A percentile compares a stretch with the other conserved stretches of the same genome.
Conservation (phyloP, 768 basidiomycete species). For the Termitomyces sp. region DNA sequence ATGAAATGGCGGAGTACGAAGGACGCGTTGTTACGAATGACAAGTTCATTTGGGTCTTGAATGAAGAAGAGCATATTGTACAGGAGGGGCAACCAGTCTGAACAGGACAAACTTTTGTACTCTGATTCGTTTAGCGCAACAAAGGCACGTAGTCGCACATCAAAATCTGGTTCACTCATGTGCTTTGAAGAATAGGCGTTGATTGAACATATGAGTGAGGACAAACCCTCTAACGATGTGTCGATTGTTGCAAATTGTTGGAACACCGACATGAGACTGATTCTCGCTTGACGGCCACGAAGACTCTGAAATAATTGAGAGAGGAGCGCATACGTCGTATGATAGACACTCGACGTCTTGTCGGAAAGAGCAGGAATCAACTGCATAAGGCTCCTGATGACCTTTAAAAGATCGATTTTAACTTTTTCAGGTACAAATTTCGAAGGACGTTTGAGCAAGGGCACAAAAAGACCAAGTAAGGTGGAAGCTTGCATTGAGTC, state of each 20-base stretch:
- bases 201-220: slow-evolving; percentile 55
- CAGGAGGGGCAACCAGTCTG: slow-evolving; percentile 77
- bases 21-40: slow-evolving; percentile 78
- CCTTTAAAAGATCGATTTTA: slow-evolving; percentile 77
- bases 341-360: slow-evolving; percentile 34
- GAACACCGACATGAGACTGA: slow-evolving; percentile 64
- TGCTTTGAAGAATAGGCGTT: slow-evolving; percentile 84
- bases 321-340: slow-evolving; percentile 57
- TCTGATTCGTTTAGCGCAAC: slow-evolving; percentile 62
- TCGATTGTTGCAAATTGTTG: slow-evolving; percentile 40
- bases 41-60: slow-evolving; percentile 85
- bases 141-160: slow-evolving; percentile 75
- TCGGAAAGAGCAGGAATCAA: slow-evolving; percentile 60
- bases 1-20: slow-evolving; percentile 74
- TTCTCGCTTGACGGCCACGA: slow-evolving; percentile 64
- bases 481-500: slow-evolving; percentile 67
- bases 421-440: slow-evolving; percentile 79
- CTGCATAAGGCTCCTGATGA: slow-evolving; percentile 58
- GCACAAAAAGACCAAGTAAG: slow-evolving; percentile 67
- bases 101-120: slow-evolving; percentile 41
- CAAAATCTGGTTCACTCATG: slow-evolving; percentile 91
- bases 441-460: slow-evolving; percentile 71
- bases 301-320: slow-evolving; percentile 75
- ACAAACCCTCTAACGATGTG: slow-evolving; percentile 37
- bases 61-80: slow-evolving; percentile 82